Base-by-base conservation (phyloP, 2,329 filamentous ascomycete genomes). In the Cercospora sp. region DNA sequence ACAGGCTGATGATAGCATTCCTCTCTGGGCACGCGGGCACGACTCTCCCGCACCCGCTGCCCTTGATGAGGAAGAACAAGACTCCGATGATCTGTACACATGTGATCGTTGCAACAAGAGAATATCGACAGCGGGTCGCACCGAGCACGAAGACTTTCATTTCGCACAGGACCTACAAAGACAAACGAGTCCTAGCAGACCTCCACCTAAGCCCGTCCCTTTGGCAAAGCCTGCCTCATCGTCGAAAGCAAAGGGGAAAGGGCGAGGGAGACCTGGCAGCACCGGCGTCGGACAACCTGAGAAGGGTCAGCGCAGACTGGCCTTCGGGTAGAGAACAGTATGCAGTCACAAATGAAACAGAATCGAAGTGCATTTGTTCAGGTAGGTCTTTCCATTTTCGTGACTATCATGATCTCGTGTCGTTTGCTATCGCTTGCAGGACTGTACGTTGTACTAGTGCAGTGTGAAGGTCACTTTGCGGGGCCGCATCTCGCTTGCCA, bases 81-180 rank as follows among this genome's bases (percentile, higher is more conserved):
- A 24, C 13, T 16, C 12, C 8, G 57, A 34, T 1, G 80, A 80
- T 9, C 74, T 71, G 0, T 86, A 83, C 71, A 81, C 82, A 66
- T 97, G 93, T 79, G 77, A 82, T 61, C 87, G 88, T 70, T 97
- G 93, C 79, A 84, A 86, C 68, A 84, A 70, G 7, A 77, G 78
- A n/a, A 82, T 95, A 37, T 82, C 85, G 12, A 82, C 84, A 45
- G 77, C 82, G 28, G 87, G 90, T 66, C 85, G 86, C 73, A 86
- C 89, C 72, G 94, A 91, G 80, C 95, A 99, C 79, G 85, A 90
- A 64, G 95, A 99, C 79, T 98, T 94, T 90, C 95, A 99, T 81
- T 90, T 97, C 80, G 95, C 95, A 57, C 92, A 91, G 80, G 91
- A 94, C 74, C 84, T 99, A 32, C 90, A 94, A 71, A 86, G 89